Percentiles rank a stretch among this genome's conserved stretches.
Conservation (phyloP, 129 eudicot genomes). For the Tagetes erecta region DNA sequence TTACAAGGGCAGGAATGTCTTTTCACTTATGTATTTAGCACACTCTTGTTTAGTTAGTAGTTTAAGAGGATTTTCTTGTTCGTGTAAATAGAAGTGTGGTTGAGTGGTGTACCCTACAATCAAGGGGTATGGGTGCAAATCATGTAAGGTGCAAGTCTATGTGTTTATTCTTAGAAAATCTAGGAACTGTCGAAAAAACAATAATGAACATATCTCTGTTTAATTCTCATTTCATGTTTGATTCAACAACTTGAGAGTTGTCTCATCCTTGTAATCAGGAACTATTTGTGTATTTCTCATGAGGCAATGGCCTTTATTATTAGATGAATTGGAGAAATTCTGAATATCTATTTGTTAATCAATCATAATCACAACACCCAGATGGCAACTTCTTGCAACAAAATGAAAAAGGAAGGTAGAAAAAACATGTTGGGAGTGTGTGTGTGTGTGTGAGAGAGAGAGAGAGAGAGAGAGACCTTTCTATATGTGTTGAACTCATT, state of each 20-base stretch:
- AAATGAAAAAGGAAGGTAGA: not conserved
- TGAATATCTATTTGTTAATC: not conserved
- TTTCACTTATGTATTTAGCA: not conserved
- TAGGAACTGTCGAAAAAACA: too few species aligned
- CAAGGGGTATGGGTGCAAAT: too few species aligned
- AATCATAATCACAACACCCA: not conserved
- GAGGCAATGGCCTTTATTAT: too few species aligned
- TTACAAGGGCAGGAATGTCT: not conserved
- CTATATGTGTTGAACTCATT: slow-evolving; percentile 85
- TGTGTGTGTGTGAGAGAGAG: not conserved
- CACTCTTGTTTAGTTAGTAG: not conserved
- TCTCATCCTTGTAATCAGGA: slow-evolving; percentile 1
- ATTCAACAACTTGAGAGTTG: not conserved
- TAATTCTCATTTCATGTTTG: not conserved
- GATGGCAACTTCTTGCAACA: not conserved
- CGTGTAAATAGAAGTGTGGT: too few species aligned
- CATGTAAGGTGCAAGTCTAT: too few species aligned
- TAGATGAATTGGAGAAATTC: too few species aligned
- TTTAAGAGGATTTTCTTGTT: not conserved
- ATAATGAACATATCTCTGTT: not conserved
- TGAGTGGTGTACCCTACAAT: too few species aligned
- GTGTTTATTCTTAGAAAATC: too few species aligned
- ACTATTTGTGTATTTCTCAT: too few species aligned
- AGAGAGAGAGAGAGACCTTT: slow-evolving; percentile 48
- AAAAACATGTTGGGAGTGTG: not conserved